Conservation (phyloP, 2,329 filamentous ascomycete genomes). For the Claviceps fusiformis region DNA sequence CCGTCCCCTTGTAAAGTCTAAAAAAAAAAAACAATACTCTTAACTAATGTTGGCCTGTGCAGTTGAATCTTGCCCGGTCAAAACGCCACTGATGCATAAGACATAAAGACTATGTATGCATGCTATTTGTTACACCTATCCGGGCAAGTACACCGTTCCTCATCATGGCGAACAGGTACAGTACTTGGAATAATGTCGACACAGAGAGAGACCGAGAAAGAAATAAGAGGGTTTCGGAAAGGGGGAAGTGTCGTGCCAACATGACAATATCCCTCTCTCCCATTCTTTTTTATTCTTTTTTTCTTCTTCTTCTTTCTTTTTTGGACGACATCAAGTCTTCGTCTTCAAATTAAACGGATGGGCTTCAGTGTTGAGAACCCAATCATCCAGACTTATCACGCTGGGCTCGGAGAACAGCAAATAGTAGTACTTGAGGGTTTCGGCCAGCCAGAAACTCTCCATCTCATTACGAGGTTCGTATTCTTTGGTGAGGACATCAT, state of each 20-base stretch:
- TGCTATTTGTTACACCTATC: background rate
- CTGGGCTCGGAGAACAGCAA: constrained; percentile 49
- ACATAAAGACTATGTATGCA: background rate
- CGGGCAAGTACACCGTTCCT: background rate
- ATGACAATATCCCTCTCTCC: too few species aligned
- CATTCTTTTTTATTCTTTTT: too few species aligned
- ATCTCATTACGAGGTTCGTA: constrained; percentile 45
- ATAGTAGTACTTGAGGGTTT: constrained; percentile 71
- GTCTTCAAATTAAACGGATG: constrained; percentile 33
- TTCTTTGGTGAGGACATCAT: constrained; percentile 39
- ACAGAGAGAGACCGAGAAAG: background rate
- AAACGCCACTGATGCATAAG: background rate
- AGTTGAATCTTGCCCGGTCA: background rate
- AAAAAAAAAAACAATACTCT: too few species aligned
- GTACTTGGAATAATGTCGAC: background rate
- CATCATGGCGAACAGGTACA: background rate
- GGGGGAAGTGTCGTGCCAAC: too few species aligned
- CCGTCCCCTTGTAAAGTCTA: too few species aligned
- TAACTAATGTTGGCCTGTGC: too few species aligned
- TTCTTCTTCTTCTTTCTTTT: too few species aligned
- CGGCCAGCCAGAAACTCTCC: constrained; percentile 39
- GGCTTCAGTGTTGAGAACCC: constrained; percentile 52
- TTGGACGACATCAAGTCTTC: background rate
- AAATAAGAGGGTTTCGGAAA: too few species aligned
- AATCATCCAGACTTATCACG: constrained; percentile 46